Evolutionary conservation across 2,329 filamentous ascomycete genomes (phyloP), one percentile per base, ranked within the genome.

Genomic region (Albophoma yamanashiensis): DNA sequence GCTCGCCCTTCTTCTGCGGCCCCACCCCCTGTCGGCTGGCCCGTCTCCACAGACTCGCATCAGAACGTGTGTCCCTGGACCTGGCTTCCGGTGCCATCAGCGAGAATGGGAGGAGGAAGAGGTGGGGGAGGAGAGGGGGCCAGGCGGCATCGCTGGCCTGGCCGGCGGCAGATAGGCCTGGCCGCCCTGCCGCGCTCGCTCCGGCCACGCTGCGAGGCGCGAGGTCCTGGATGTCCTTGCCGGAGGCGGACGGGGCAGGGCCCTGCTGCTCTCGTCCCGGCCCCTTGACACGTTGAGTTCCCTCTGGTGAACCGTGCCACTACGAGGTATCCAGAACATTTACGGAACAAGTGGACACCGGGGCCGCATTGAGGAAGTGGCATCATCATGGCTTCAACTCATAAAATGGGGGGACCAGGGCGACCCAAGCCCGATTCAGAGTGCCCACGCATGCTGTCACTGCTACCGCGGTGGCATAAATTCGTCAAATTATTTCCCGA

Each of bases 1-100:
- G 55, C 40, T 38, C 55, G 27, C 39, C 55, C 55, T 43, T 39
- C n/a, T 22, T 22, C 43, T 45, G 6, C 36, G 36, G 20, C 40
- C 25, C 39, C 9, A 25, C n/a, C 12, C 62, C 64, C 65, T 61
- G 64, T 65, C 62, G 60, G 61, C 60, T 59, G 64, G 60, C 59
- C 52, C 59, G 58, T 63, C 60, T 63, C 60, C 62, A 62, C 60
- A 61, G 47, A 55, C 62, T 42, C 64, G 60, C 62, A 67, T 61
- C 62, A 66, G 61, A 67, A 64, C 64, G 63, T 67, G 42, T 47
- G 57, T 31, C 50, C 50, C 57, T 57, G 39, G 55, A 57, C 55
- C 55, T 31, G 34, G 27, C 6, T 45, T n/a, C 22, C 22, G 22
- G 38, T 5, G 22, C 38, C 55, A 42, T 40, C 6, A 43, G 55